Evolutionary conservation across 345 rosid species (phyloP), one percentile per base, ranked within the genome.

Genomic region (Kernera saxatilis): DNA sequence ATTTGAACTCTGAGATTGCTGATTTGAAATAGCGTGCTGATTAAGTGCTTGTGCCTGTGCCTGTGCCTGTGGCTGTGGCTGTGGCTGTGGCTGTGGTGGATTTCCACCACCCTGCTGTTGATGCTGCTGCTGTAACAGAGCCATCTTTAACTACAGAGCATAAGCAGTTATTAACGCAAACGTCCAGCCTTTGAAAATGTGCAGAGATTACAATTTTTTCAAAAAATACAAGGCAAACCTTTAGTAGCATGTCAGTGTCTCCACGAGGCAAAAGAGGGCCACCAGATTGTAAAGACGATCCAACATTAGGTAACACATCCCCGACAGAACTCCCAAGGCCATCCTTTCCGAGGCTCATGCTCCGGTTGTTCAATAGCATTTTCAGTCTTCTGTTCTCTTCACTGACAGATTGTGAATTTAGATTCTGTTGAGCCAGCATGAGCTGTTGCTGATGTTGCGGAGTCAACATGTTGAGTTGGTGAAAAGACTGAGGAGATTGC

Each of bases 401-500:
- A 73, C 80, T 81, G 37, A 71, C 87, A 29, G 96, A 76, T 59
- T 94, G 90, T 26, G 97, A 89, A 6, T 91, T 88, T 75, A 93
- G 57, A 79, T 70, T 93, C 81, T 85, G 91, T 65, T 93, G 99
- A 13, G 97, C 91, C 43, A 94, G 85, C 87, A 94, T 68, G 73
- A 94, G 93, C 78, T 93, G 98, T 76, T 92, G 98, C 77, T 88
- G 98, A 60, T 93, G 99, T 61, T 91, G 98, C 13, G 93, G 96
- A 44, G 91, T 52, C 79, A 91, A 55, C 97, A 91, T 91, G 82
- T 88, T 97, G 75, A 91, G 82, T 72, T 85, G 96, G 72, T 86
- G 94, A 80, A 85, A 93, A 30, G 97, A 84, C 78, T 88, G 97
- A 40, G 91, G 92, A 70, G 91, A 77, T 82, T 89, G 99, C 66